phyloP scores from a whole-genome alignment of 768 basidiomycete species.

The Lactarius hatsudake region DNA sequence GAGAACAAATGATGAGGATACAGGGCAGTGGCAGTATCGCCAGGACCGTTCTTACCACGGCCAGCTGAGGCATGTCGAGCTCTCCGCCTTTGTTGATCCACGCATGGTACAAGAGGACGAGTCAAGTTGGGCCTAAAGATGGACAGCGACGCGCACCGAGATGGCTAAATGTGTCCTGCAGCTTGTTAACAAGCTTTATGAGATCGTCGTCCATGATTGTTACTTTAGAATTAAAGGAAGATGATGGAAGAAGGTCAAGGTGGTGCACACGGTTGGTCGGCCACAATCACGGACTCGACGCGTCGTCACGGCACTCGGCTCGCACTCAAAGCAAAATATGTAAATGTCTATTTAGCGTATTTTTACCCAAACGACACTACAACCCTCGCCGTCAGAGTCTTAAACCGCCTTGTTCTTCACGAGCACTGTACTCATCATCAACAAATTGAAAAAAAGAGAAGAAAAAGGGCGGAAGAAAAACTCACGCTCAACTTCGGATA shows the following conservation, averaged over 20 bases:
- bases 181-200: slow-evolving; percentile 90
- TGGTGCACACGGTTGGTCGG: neutral
- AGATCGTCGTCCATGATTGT: slow-evolving; percentile 85
- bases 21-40: neutral
- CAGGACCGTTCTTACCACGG: slow-evolving; percentile 59
- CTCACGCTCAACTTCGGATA: slow-evolving; percentile 92
- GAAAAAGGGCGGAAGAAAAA: slow-evolving; percentile 29
- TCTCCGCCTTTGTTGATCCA: slow-evolving; percentile 60
- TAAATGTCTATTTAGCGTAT: slow-evolving; percentile 20
- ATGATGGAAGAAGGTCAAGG: neutral
- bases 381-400: neutral
- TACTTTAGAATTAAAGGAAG: neutral
- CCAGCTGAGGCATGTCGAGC: slow-evolving; percentile 89
- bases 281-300: neutral
- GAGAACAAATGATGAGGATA: slow-evolving; percentile 2
- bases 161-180: slow-evolving; percentile 90
- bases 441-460: neutral
- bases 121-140: slow-evolving; percentile 19
- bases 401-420: slow-evolving; percentile 93
- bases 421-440: slow-evolving; percentile 53
- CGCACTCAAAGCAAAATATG: slow-evolving; percentile 16
- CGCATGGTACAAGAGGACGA: slow-evolving; percentile 1
- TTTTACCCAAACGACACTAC: slow-evolving; percentile 10
- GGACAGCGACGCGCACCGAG: slow-evolving; percentile 55
- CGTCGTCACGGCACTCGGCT: slow-evolving; percentile 22